phyloP scores from a whole-genome alignment of 2,329 filamentous ascomycete species.

The Alternaria sp. region DNA sequence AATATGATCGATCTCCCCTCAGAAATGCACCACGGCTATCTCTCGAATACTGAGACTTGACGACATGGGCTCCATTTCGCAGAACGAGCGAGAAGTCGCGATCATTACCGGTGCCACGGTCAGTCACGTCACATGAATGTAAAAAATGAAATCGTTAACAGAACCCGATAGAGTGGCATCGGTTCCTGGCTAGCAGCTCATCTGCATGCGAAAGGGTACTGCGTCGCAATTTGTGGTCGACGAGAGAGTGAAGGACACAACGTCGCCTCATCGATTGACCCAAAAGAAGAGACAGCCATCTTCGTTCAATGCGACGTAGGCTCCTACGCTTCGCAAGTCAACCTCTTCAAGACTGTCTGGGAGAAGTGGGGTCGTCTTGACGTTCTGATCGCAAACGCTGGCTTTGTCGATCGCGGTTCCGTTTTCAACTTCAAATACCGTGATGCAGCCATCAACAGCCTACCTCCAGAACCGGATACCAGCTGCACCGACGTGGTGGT shows the following conservation, averaged over 20 bases:
- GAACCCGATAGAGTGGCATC: constrained; percentile 56
- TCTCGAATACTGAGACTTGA: no score
- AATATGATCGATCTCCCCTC: no score
- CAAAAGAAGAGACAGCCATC: constrained; percentile 43
- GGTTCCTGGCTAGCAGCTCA: constrained; percentile 55
- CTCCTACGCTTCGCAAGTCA: constrained; percentile 57
- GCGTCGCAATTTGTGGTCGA: constrained; percentile 54
- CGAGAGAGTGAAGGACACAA: constrained; percentile 48
- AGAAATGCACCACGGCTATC: no score
- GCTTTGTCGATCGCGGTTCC: constrained; percentile 57
- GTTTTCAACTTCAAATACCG: constrained; percentile 55
- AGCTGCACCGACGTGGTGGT: constrained; percentile 59
- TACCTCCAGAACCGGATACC: constrained; percentile 58
- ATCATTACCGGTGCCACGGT: no score
- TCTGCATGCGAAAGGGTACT: constrained; percentile 35
- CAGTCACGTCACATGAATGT: no score
- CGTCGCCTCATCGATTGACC: constrained; percentile 27
- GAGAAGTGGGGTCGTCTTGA: constrained; percentile 58
- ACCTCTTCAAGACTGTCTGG: constrained; percentile 56
- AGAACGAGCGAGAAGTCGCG: no score
- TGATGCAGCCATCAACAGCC: constrained; percentile 31
- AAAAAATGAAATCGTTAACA: no score
- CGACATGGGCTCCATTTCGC: no score
- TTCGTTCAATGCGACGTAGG: constrained; percentile 59
- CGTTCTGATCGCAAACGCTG: constrained; percentile 61